phyloP scores from a whole-genome alignment of 805 yeast genomes.

The Spathaspora passalidarum region DNA sequence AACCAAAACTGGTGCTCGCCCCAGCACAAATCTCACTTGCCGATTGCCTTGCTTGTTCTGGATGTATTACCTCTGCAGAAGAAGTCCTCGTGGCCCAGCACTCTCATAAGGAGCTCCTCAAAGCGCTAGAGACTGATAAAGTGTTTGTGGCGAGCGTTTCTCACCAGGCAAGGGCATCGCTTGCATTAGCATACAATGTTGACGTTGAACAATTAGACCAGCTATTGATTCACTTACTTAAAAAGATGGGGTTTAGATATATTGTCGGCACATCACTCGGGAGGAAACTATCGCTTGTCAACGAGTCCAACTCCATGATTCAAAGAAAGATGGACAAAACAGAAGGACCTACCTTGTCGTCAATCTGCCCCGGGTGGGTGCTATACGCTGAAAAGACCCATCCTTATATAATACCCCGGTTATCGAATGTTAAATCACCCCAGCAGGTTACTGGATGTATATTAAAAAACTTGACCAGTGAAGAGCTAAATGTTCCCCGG shows the following conservation, averaged over 20 bases:
- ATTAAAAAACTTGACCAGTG: conserved; percentile 51
- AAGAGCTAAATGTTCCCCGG: conserved; percentile 25
- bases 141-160: conserved; percentile 73
- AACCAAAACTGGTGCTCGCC: conserved; percentile 49
- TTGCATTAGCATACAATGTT: conserved; percentile 64
- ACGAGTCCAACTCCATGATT: conserved; percentile 42
- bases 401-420: conserved; percentile 68
- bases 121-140: conserved; percentile 45
- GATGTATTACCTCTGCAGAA: conserved; percentile 97
- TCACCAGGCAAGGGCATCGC: conserved; percentile 81
- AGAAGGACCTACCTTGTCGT: conserved; percentile 54
- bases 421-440: conserved; percentile 80
- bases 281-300: conserved; percentile 57
- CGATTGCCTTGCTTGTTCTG: conserved; percentile 95
- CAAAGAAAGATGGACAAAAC: conserved; percentile 29
- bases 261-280: conserved; percentile 87
- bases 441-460: conserved; percentile 89
- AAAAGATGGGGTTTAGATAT: conserved; percentile 63
- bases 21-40: conserved; percentile 86
- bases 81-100: conserved; percentile 89
- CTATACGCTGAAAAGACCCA: conserved; percentile 95
- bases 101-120: conserved; percentile 74
- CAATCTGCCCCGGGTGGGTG: conserved; percentile 95
- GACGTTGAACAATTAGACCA: conserved; percentile 58
- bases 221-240: conserved; percentile 51